Evolutionary conservation across 2,329 filamentous ascomycete genomes (phyloP).

Genomic region (Trichoderma simmonsii): DNA sequence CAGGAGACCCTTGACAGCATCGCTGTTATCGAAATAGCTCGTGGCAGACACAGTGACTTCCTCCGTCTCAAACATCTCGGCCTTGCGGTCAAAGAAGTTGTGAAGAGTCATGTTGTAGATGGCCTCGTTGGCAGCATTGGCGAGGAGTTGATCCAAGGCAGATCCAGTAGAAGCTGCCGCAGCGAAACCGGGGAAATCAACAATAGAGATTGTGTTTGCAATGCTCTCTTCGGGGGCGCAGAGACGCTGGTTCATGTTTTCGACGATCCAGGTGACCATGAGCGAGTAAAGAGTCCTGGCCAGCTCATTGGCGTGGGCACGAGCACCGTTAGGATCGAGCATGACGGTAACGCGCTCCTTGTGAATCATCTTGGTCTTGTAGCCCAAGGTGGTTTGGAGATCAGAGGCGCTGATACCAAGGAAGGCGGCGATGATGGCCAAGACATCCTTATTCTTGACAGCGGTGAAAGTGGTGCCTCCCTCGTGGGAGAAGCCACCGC

Average conservation of each 20-base stretch:
- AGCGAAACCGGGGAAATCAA: conserved; percentile 95
- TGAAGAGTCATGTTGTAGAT: conserved; percentile 92
- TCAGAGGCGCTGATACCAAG: conserved; percentile 78
- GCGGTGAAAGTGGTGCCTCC: conserved; percentile 80
- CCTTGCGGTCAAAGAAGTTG: conserved; percentile 93
- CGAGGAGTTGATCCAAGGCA: conserved; percentile 85
- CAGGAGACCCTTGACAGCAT: conserved; percentile 85
- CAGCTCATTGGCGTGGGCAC: conserved; percentile 89
- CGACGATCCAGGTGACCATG: conserved; percentile 89
- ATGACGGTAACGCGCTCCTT: conserved; percentile 98
- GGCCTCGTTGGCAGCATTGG: conserved; percentile 88
- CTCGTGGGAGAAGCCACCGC: conserved; percentile 93
- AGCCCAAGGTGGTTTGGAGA: conserved; percentile 83
- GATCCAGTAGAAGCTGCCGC: conserved; percentile 81
- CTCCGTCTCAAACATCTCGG: conserved; percentile 89
- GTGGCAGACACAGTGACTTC: conserved; percentile 87
- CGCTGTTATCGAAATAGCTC: conserved; percentile 96
- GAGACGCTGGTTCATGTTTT: conserved; percentile 84
- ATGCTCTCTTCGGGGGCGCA: conserved; percentile 86
- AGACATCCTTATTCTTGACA: conserved; percentile 89
- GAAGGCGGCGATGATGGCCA: conserved; percentile 88
- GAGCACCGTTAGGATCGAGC: conserved; percentile 87
- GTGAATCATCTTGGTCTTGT: conserved; percentile 95
- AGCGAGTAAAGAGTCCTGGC: conserved; percentile 91
- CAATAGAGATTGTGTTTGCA: conserved; percentile 87